These are phyloP conservation scores for Cyberlindnera maritima DNA, from an alignment of 805 yeast genomes.

Conservation along the genomic window DNA sequence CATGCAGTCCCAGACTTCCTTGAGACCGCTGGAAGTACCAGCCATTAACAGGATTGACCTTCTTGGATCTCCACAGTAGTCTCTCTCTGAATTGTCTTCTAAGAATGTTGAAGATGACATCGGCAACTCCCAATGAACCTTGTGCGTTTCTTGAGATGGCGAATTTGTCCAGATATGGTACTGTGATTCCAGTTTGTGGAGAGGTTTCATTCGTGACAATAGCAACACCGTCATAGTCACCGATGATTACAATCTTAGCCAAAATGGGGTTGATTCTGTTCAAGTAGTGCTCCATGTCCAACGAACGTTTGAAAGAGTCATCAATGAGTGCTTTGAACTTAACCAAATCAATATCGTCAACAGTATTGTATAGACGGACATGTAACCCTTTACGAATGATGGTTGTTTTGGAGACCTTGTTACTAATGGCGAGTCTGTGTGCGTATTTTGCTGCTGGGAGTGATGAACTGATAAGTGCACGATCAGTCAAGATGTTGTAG, in stretches of 20 bases:
- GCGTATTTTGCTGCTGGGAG: conserved; percentile 59
- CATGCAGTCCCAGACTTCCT: conserved; percentile 55
- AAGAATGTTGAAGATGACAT: conserved; percentile 83
- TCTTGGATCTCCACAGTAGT: conserved; percentile 82
- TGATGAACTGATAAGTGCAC: conserved; percentile 88
- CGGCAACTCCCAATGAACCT: conserved; percentile 93
- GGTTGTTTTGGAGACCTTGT: conserved; percentile 52
- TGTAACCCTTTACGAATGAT: conserved; percentile 68
- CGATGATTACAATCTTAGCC: conserved; percentile 80
- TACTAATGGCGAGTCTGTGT: conserved; percentile 16
- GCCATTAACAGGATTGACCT: conserved; percentile 86
- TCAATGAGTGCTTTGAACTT: conserved; percentile 64
- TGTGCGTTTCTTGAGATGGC: conserved; percentile 83
- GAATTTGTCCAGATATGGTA: conserved; percentile 90
- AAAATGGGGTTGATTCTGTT: conserved; percentile 60
- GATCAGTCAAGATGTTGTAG: conserved; percentile 85
- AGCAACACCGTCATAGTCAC: conserved; percentile 95
- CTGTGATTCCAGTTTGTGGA: conserved; percentile 26
- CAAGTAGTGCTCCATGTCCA: conserved; percentile 68
- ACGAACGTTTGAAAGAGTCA: conserved; percentile 68
- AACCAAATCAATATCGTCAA: conserved; percentile 39
- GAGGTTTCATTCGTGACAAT: conserved; percentile 77
- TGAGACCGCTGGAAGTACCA: conserved; percentile 94
- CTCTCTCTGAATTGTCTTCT: conserved; percentile 62
- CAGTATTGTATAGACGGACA: conserved; percentile 15